Percentiles rank a stretch among this genome's conserved stretches.
Conservation (phyloP, 140 eudicot genomes). For the Ambrosia hybrid region DNA sequence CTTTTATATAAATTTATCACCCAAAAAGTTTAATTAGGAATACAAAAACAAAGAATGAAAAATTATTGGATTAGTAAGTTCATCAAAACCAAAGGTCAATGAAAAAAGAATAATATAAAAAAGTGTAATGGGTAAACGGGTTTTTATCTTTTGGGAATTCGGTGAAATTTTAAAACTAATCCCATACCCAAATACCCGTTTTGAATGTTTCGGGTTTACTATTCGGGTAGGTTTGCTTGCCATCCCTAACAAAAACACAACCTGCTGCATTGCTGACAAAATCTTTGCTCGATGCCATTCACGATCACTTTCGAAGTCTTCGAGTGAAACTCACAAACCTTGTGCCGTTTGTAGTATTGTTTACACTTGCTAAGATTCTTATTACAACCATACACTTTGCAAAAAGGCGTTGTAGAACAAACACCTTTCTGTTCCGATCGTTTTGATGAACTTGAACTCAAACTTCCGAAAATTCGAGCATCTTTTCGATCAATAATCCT, state of each 20-base stretch:
- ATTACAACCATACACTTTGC: conserved; percentile 74
- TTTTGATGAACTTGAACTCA: conserved; percentile 35
- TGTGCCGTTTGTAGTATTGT: conserved; percentile 76
- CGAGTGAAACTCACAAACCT: conserved; percentile 80
- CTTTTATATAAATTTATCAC: no score
- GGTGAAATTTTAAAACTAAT: no score
- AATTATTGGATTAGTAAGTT: no score
- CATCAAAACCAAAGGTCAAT: no score
- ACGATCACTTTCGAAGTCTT: conserved; percentile 69
- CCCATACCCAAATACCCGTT: no score
- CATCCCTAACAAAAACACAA: not conserved
- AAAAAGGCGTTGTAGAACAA: conserved; percentile 39
- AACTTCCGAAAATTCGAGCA: not conserved
- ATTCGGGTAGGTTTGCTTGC: no score
- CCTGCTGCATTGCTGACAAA: conserved; percentile 98
- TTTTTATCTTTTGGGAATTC: no score
- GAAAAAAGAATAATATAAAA: no score
- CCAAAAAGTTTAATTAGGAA: no score
- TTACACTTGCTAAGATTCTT: conserved; percentile 61
- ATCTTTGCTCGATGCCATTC: conserved; percentile 70
- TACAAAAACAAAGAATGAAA: no score
- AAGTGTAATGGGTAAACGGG: no score
- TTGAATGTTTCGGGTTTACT: no score
- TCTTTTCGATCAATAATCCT: conserved; percentile 22
- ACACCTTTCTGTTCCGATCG: conserved; percentile 34